Conservation (phyloP, 805 yeast species). For the Pichia membranifaciens region DNA sequence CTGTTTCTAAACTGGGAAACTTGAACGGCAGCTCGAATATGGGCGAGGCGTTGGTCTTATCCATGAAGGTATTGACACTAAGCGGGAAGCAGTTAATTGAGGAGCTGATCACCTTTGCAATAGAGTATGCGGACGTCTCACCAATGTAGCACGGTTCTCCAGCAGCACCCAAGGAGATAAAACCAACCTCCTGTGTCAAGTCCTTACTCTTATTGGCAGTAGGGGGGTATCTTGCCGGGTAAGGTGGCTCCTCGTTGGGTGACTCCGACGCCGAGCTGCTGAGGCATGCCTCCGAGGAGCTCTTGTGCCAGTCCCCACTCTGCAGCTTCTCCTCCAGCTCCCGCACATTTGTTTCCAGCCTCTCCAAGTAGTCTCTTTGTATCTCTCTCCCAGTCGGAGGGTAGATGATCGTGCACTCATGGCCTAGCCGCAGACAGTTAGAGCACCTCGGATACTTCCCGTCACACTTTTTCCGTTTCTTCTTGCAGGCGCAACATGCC, state of each 20-base stretch:
- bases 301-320: neutral
- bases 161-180: conserved; percentile 27
- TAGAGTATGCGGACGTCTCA: conserved; percentile 29
- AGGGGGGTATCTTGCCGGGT: neutral
- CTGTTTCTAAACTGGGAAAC: conserved; percentile 19
- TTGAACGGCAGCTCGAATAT: conserved; percentile 15
- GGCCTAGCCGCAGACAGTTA: conserved; percentile 36
- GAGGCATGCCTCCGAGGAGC: neutral
- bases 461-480: conserved; percentile 45
- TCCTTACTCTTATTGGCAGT: conserved; percentile 11
- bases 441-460: conserved; percentile 45
- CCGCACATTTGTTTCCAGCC: conserved; percentile 33
- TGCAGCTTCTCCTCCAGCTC: conserved; percentile 4
- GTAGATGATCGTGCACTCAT: conserved; percentile 42
- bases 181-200: conserved; percentile 28
- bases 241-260: neutral
- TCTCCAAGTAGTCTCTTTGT: conserved; percentile 41
- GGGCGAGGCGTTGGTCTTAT: neutral
- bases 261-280: neutral
- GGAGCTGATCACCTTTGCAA: conserved; percentile 27
- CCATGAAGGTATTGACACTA: conserved; percentile 3
- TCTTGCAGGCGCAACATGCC: conserved; percentile 47
- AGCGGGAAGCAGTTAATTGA: conserved; percentile 19
- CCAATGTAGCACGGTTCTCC: conserved; percentile 29
- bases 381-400: conserved; percentile 43